Evolutionary conservation across 2,329 filamentous ascomycete species (phyloP), one percentile per base, ranked within the genome.

Genomic region (Acrodontium crateriforme): DNA sequence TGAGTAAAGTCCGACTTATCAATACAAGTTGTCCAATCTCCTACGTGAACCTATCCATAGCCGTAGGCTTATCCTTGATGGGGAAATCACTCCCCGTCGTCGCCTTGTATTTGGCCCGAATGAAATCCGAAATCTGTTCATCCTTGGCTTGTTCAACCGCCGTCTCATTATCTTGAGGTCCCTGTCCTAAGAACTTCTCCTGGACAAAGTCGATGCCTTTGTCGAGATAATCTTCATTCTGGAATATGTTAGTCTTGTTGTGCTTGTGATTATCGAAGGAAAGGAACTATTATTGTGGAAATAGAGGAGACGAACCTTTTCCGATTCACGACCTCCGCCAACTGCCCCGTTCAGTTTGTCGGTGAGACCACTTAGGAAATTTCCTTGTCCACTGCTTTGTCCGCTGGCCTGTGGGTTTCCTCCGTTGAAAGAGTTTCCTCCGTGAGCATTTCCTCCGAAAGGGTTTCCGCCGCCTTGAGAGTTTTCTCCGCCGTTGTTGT

Each of bases 141-240:
- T 89, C 82, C 60, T 87, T 85, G 43, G 76, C 78, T 58, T 91
- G 81, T 58, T 91, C 82, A 12, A 73, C 49, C 4, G 81, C 81
- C 27, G 52, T 58, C 52, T 62, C 78, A 50, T 82, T 80, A 57
- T 68, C 61, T 59, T 89, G 81, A 25, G 68, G 48, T 11, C 81
- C 81, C 40, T 72, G 60, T 19, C 73, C 72, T 10, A 89, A 49
- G 50, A 84, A 58, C 38, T 80, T 71, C 55, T 89, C 71, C 56
- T 91, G 82, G 14, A 84, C 68, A 38, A 67, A 71, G 54, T 89
- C 81, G 61, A 87, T 62, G 28, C 70, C 81, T 87, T 89, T 89
- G 60, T 89, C 81, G 28, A 89, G 69, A n/a, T 54, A 58, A 47
- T 87, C 79, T 18, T 19, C 15, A 21, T 18, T 8, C 13, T 8